A percentile compares a stretch with the other conserved stretches of the same genome.
These are phyloP conservation scores for Allomyces macrogynus DNA, from an alignment of 192 early-diverging fungal genomes.

Conservation along the genomic window DNA sequence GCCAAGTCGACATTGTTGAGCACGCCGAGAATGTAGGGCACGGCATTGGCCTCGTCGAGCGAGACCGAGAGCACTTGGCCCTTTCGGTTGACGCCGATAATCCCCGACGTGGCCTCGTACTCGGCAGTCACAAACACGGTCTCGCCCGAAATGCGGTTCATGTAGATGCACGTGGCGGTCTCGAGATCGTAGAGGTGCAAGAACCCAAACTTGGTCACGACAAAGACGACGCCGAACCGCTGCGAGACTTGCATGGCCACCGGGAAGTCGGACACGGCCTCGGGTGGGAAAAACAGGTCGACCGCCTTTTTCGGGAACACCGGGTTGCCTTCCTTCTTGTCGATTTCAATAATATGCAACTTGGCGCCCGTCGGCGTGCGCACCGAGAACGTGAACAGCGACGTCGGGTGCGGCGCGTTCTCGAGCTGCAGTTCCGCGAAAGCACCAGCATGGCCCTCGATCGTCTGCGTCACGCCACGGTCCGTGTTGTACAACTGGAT, in stretches of 20 bases:
- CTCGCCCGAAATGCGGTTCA: conserved; percentile 91
- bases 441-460: conserved; percentile 90
- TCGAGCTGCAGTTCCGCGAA: conserved; percentile 81
- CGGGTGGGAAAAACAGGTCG: conserved; percentile 91
- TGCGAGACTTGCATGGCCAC: conserved; percentile 89
- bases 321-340: conserved; percentile 82
- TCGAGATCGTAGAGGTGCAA: conserved; percentile 95
- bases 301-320: conserved; percentile 72
- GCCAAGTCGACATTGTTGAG: conserved; percentile 78
- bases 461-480: conserved; percentile 71
- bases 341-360: conserved; percentile 91
- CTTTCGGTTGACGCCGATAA: conserved; percentile 89
- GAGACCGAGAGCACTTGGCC: conserved; percentile 88
- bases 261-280: conserved; percentile 85
- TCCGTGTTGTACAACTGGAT: conserved; percentile 96
- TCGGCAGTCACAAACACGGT: conserved; percentile 97
- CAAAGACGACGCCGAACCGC: conserved; percentile 82
- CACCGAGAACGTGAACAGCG: conserved; percentile 84
- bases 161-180: conserved; percentile 81
- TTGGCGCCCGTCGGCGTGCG: conserved; percentile 62
- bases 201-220: conserved; percentile 96
- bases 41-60: conserved; percentile 72
- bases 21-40: conserved; percentile 72
- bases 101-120: conserved; percentile 59
- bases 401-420: conserved; percentile 42